A percentile compares a stretch with the other conserved stretches of the same genome.
Conservation (phyloP, 2,329 filamentous ascomycete genomes). For the Pseudogymnoascus sp. region DNA sequence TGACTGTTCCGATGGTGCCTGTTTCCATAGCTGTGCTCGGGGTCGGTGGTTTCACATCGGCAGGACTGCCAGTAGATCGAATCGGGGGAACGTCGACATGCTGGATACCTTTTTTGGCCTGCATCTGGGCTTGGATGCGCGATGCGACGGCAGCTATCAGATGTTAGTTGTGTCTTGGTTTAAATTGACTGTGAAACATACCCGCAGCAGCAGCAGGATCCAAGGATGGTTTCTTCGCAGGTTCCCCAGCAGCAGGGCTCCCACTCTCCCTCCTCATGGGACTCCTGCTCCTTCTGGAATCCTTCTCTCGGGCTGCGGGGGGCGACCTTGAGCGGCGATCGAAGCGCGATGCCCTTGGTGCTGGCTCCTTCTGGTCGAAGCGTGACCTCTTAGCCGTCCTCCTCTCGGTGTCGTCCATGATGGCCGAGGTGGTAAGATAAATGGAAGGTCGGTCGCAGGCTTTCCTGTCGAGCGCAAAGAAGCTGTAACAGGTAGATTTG, state of each 20-base stretch:
- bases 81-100: conserved; percentile 85
- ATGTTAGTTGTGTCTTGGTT: background rate
- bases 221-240: conserved; percentile 37
- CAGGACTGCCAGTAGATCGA: conserved; percentile 41
- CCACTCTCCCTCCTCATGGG: conserved; percentile 34
- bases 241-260: conserved; percentile 23
- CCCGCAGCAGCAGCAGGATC: conserved; percentile 74
- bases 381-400: conserved; percentile 73
- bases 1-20: conserved; percentile 44
- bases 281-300: conserved; percentile 71
- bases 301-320: conserved; percentile 51
- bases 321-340: conserved; percentile 88
- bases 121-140: conserved; percentile 72
- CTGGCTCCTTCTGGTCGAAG: conserved; percentile 85
- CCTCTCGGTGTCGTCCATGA: conserved; percentile 71
- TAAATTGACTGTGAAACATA: conserved; percentile 33
- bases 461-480: background rate
- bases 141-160: conserved; percentile 72
- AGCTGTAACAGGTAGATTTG: background rate
- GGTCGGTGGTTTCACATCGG: conserved; percentile 2
- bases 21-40: conserved; percentile 17
- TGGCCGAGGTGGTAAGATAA: conserved; percentile 9
- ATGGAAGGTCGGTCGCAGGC: background rate
- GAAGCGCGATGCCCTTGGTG: conserved; percentile 71
- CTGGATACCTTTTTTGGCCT: conserved; percentile 81